phyloP scores from a whole-genome alignment of 2,329 filamentous ascomycete species.

The Bipolaris cookei region DNA sequence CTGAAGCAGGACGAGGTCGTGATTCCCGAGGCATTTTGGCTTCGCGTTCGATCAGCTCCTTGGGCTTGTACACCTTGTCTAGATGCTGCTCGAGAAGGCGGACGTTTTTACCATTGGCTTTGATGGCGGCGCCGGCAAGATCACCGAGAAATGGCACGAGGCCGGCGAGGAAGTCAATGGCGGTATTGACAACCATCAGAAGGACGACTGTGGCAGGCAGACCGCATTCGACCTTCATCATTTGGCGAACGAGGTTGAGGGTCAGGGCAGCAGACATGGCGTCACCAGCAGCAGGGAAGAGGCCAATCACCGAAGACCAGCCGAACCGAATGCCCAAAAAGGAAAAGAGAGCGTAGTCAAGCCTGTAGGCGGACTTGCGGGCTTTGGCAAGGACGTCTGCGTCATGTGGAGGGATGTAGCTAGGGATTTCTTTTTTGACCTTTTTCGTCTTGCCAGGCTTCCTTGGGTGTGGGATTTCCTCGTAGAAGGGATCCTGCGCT shows the following conservation, averaged over 20 bases:
- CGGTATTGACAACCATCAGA: conserved; percentile 82
- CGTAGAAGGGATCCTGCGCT: conserved; percentile 84
- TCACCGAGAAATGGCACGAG: conserved; percentile 80
- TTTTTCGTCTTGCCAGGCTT: conserved; percentile 78
- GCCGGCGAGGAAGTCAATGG: conserved; percentile 74
- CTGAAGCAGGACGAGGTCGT: conserved; percentile 53
- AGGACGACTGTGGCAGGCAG: conserved; percentile 66
- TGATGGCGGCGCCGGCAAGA: conserved; percentile 72
- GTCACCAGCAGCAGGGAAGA: conserved; percentile 75
- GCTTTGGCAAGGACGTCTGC: conserved; percentile 82
- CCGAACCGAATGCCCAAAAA: conserved; percentile 84
- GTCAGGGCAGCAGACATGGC: conserved; percentile 52
- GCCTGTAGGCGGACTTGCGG: conserved; percentile 80
- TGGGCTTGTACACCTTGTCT: conserved; percentile 68
- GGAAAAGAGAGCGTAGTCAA: conserved; percentile 85
- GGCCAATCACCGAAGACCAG: conserved; percentile 83
- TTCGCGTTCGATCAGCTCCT: conserved; percentile 31
- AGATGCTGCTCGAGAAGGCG: conserved; percentile 72
- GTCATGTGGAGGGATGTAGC: conserved; percentile 83
- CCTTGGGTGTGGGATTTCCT: conserved; percentile 76
- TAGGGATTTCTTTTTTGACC: conserved; percentile 81
- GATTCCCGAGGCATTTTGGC: conserved; percentile 27
- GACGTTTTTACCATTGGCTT: conserved; percentile 79
- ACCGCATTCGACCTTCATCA: conserved; percentile 76
- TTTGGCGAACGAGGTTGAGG: conserved; percentile 75